These are phyloP conservation scores for Biscogniauxia sp. DNA, from an alignment of 2,329 filamentous ascomycete genomes.

Conservation along the genomic window DNA sequence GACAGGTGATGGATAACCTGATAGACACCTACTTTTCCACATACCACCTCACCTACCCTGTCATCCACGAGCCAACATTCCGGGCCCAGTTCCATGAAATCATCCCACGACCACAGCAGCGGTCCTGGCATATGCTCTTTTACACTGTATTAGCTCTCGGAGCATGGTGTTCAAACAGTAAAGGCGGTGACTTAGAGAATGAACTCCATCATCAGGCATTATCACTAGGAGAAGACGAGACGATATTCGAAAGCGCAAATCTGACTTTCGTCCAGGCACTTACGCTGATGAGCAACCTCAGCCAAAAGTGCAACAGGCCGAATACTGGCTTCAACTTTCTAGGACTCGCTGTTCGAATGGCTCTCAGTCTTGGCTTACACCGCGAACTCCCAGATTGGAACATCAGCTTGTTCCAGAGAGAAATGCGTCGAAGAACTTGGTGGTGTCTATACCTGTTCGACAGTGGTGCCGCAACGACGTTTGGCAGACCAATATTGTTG, in stretches of 20 bases:
- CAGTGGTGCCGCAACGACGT: constrained; percentile 43
- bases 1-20: constrained; percentile 18
- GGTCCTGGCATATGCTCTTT: constrained; percentile 16
- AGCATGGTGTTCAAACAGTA: constrained; percentile 6
- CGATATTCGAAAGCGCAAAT: constrained; percentile 31
- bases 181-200: constrained; percentile 5
- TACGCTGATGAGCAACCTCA: constrained; percentile 31
- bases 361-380: constrained; percentile 47
- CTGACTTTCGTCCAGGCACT: constrained; percentile 34
- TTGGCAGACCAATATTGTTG: constrained; percentile 27
- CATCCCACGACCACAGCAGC: constrained; percentile 14
- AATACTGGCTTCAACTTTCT: constrained; percentile 51
- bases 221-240: constrained; percentile 10
- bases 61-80: constrained; percentile 36
- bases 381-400: constrained; percentile 38
- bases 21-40: constrained; percentile 42
- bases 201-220: constrained; percentile 12
- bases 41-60: constrained; percentile 44
- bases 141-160: constrained; percentile 19
- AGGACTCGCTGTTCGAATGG: constrained; percentile 47
- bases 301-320: constrained; percentile 48
- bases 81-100: constrained; percentile 15
- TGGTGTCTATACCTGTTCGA: constrained; percentile 43
- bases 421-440: constrained; percentile 38
- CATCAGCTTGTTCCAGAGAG: constrained; percentile 25